Evolutionary conservation across 495 filamentous ascomycete genomes (phyloP), one percentile per base, ranked within the genome.

Genomic region (Trichoderma asperelloides): DNA sequence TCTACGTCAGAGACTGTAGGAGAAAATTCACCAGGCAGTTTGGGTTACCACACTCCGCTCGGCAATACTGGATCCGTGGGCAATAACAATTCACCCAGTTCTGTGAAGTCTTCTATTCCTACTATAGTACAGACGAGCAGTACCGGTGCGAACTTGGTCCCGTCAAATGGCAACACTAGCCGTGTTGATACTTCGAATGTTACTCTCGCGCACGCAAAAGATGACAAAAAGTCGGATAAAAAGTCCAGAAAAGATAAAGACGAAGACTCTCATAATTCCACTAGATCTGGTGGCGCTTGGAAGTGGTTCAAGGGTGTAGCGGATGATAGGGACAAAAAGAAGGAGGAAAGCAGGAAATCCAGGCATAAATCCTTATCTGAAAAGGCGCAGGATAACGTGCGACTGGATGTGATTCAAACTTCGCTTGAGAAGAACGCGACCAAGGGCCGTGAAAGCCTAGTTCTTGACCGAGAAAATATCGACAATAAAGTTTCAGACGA

Each of bases 151-250:
- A 45, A 18, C 41, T 18, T n/a, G 11, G 47, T 21, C 7, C 47
- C 47, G 21, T 23, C 21, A 28, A 60, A 30, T 23, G 89, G 87
- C 70, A 86, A 79, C 51, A 87, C 83, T 18, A 70, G 69, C 0
- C 84, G 89, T 21, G 96, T 90, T 1, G 91, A 93, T 73, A 88
- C 81, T 66, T 81, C 96, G 16, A 93, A 91, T 1, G 91, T 93
- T 72, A 92, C 96, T 62, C 93, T 93, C 3, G 96, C 89, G 55
- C 55, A 33, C 11, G 16, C 55, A 25, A 69, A 71, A 30, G 72
- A 81, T 2, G 87, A 91, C 67, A 89, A 91, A 63, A 88, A 85
- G 68, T 69, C 79, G 0, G 88, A 91, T 67, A 91, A 89, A 68
- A 86, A 84, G 64, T 81, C 83, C 13, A 90, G 78, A 71, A 85